Percentiles rank a stretch among this genome's conserved stretches.
These are phyloP conservation scores for Macrophomina pseudophaseolina DNA, from an alignment of 2,329 filamentous ascomycete species.

Conservation along the genomic window DNA sequence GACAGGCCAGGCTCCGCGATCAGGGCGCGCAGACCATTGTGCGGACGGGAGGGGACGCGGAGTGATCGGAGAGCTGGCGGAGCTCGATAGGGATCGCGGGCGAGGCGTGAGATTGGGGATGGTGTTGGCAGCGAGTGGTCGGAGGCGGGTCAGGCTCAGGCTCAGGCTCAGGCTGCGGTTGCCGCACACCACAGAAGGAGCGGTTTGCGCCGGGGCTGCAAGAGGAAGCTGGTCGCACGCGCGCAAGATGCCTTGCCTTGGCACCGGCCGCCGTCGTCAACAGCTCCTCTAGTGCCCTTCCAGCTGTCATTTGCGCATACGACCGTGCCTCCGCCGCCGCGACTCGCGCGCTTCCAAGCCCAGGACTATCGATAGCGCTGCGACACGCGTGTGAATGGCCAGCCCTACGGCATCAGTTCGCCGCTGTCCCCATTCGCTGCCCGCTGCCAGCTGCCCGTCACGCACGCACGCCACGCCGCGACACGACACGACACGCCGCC, in stretches of 20 bases:
- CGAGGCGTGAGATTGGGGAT: background rate
- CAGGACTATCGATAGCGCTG: conserved; percentile 1
- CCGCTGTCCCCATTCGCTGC: conserved; percentile 3
- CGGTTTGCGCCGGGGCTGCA: conserved; percentile 20
- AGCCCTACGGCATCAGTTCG: background rate
- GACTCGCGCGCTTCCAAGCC: conserved; percentile 9
- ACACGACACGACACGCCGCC: background rate
- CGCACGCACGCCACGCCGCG: conserved; percentile 2
- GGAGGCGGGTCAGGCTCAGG: too few relatives aligned
- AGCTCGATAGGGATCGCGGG: background rate
- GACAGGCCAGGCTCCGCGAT: conserved; percentile 11
- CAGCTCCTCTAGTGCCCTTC: conserved; percentile 9
- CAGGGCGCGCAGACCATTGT: conserved; percentile 14
- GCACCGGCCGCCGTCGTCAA: background rate
- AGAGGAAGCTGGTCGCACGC: conserved; percentile 5
- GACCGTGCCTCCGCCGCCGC: conserved; percentile 2
- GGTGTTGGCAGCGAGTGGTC: conserved; percentile 10
- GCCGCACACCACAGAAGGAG: conserved; percentile 4
- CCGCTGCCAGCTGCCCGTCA: background rate
- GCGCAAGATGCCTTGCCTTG: background rate
- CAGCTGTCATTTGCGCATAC: conserved; percentile 3
- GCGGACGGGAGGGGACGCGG: background rate
- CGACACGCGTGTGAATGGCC: conserved; percentile 9
- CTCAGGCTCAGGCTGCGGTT: too few relatives aligned
- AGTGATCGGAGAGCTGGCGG: background rate